These are phyloP conservation scores for Podaxis sp. DNA, from an alignment of 768 basidiomycete genomes.

Conservation along the genomic window DNA sequence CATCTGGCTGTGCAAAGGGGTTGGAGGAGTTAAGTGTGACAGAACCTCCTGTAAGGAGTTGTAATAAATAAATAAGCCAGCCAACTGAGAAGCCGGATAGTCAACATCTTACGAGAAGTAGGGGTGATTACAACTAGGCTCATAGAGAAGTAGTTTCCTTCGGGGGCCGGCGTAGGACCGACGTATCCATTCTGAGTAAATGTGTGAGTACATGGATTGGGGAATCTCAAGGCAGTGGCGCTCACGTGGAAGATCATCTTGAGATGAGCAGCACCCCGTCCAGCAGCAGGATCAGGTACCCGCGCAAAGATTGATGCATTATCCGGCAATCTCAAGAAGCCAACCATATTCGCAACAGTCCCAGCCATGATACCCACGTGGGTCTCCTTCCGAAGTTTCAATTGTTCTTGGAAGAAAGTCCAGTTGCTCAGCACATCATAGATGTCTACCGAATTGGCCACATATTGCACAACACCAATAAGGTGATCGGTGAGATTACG, in stretches of 20 bases:
- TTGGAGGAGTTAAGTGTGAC: conserved; percentile 26
- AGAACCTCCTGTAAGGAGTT: conserved; percentile 19
- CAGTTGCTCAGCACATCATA: background rate
- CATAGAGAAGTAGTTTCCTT: conserved; percentile 27
- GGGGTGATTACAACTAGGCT: conserved; percentile 27
- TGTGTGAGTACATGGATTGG: background rate
- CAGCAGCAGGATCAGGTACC: conserved; percentile 9
- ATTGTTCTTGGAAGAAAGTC: conserved; percentile 5
- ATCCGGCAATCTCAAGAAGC: conserved; percentile 13
- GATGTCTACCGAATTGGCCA: background rate
- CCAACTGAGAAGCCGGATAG: too few relatives aligned
- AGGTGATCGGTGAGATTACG: conserved; percentile 30
- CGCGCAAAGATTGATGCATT: conserved; percentile 8
- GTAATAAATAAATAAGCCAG: background rate
- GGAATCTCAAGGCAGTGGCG: background rate
- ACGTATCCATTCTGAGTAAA: conserved; percentile 11
- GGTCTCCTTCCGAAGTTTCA: background rate
- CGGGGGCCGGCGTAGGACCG: conserved; percentile 8
- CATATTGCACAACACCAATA: background rate
- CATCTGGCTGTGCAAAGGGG: conserved; percentile 46
- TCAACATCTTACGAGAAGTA: conserved; percentile 24
- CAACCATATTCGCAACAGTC: conserved; percentile 11
- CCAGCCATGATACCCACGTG: conserved; percentile 4
- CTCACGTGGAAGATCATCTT: conserved; percentile 8
- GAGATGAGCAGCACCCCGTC: conserved; percentile 9